These are phyloP conservation scores for Earliella scabrosa DNA, from an alignment of 1,284 basidiomycete species.

Conservation along the genomic window DNA sequence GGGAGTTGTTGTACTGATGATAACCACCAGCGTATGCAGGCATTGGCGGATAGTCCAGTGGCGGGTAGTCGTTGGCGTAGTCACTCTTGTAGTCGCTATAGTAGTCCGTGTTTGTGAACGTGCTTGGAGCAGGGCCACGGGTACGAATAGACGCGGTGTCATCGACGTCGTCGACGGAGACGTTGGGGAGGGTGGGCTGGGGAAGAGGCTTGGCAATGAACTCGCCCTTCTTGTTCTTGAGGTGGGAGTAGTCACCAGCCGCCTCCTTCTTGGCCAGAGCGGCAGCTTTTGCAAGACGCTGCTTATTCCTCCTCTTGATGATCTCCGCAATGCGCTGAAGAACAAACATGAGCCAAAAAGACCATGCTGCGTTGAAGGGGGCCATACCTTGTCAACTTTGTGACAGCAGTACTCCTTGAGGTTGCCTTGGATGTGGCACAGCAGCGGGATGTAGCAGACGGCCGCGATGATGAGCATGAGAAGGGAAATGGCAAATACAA, in stretches of 20 bases:
- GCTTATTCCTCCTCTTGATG: slow-evolving; percentile 90
- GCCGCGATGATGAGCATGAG: slow-evolving; percentile 84
- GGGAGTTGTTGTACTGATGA: slow-evolving; percentile 57
- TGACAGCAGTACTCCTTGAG: slow-evolving; percentile 99
- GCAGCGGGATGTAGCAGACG: slow-evolving; percentile 88
- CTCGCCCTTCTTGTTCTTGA: slow-evolving; percentile 94
- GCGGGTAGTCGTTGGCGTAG: slow-evolving; percentile 44
- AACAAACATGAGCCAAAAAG: neutral
- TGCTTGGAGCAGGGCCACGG: slow-evolving; percentile 57
- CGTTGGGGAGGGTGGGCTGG: slow-evolving; percentile 95
- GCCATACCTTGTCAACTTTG: slow-evolving; percentile 91
- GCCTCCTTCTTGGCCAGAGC: slow-evolving; percentile 91
- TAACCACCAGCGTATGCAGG: slow-evolving; percentile 53
- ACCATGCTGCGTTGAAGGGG: neutral
- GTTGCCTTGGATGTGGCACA: slow-evolving; percentile 96
- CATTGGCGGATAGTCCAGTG: slow-evolving; percentile 60
- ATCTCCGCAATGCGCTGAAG: slow-evolving; percentile 86
- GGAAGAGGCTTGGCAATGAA: slow-evolving; percentile 82
- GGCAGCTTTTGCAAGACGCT: slow-evolving; percentile 82
- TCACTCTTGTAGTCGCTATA: slow-evolving; percentile 55
- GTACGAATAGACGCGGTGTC: slow-evolving; percentile 64
- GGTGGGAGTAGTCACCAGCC: slow-evolving; percentile 85
- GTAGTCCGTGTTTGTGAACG: slow-evolving; percentile 52
- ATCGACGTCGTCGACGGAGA: slow-evolving; percentile 85
- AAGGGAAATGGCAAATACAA: slow-evolving; percentile 86